Base-by-base conservation (phyloP, 345 rosid species). In the Corymbia maculata region DNA sequence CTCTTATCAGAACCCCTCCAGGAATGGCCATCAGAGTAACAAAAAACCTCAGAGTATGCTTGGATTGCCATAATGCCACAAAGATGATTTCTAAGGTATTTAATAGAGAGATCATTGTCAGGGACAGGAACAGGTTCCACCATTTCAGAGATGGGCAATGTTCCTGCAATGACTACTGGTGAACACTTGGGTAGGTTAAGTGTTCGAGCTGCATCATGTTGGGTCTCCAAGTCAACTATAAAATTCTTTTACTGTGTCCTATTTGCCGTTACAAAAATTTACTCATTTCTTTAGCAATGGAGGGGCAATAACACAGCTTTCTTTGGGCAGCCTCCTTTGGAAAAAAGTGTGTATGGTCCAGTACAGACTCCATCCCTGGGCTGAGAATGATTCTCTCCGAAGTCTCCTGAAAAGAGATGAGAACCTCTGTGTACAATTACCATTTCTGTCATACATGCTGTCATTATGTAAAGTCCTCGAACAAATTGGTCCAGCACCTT, bases 141-240 rank as follows among this genome's bases (percentile, higher is more conserved):
- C 93, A 91, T 66, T 90, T 92, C 80, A 92, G 89, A 88, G 91
- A 91, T 28, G 93, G 94, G 12, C 89, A 66, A 4, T 92, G 93
- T 90, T 91, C 94, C 79, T 92, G 91, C 89, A 91, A 91, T 80
- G 91, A 91, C 90, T 90, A 90, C 87, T 91, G 93, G 94, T 90
- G 90, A 89, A 52, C 88, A 42, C 86, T 55, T 47, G 85, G 44
- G 57, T 51, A 51, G 59, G 53, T 85, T 75, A 16, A 52, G 55
- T n/a, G 87, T 85, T 51, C 64, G 87, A 36, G 30, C 53, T 85
- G n/a, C 17, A 26, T 51, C 57, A 85, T 51, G 30, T 51, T 21
- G 14, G 22, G 53, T 51, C 21, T 42, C 79, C 16, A 68, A 32
- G 42, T 68, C 79, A 19, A 42, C 28, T 19, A 19, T 2, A 19